These are phyloP conservation scores for Chalciporus pseudorubinellus DNA, from an alignment of 768 basidiomycete species.

Conservation along the genomic window DNA sequence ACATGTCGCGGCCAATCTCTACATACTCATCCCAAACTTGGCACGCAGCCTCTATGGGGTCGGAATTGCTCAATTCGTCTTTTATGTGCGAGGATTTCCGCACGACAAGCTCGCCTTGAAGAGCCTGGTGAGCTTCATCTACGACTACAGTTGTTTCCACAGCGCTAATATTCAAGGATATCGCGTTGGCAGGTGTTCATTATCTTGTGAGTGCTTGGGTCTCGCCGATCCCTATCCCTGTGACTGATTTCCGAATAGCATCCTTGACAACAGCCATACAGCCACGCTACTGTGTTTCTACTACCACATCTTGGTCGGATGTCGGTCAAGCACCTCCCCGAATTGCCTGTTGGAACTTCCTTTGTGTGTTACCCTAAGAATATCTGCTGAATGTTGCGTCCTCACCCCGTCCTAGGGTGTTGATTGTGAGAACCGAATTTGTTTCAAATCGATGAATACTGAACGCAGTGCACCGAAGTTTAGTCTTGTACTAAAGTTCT, in stretches of 20 bases:
- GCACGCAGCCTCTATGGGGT: background rate
- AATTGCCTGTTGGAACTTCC: conserved; percentile 4
- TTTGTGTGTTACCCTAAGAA: conserved; percentile 1
- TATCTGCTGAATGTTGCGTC: background rate
- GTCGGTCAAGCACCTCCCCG: conserved; percentile 1
- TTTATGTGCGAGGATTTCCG: conserved; percentile 19
- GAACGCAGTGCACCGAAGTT: conserved; percentile 2
- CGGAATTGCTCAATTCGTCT: conserved; percentile 2
- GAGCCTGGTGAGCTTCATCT: conserved; percentile 9
- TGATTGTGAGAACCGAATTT: conserved; percentile 1
- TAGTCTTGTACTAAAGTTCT: conserved; percentile 4
- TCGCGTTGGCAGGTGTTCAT: conserved; percentile 1
- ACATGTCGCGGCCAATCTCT: too few species aligned
- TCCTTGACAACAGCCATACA: conserved; percentile 8
- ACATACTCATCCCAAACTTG: background rate
- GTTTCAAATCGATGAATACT: background rate
- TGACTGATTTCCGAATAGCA: conserved; percentile 5
- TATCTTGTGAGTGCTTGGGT: conserved; percentile 8
- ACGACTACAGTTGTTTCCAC: too few species aligned
- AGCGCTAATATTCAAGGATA: too few species aligned
- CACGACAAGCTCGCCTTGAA: conserved; percentile 11
- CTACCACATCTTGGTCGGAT: conserved; percentile 7
- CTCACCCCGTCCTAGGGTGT: background rate
- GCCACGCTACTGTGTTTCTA: background rate
- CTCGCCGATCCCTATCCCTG: too few species aligned